A percentile compares a stretch with the other conserved stretches of the same genome.
phyloP scores from a whole-genome alignment of 768 basidiomycete species.

The Leccinum broughii region DNA sequence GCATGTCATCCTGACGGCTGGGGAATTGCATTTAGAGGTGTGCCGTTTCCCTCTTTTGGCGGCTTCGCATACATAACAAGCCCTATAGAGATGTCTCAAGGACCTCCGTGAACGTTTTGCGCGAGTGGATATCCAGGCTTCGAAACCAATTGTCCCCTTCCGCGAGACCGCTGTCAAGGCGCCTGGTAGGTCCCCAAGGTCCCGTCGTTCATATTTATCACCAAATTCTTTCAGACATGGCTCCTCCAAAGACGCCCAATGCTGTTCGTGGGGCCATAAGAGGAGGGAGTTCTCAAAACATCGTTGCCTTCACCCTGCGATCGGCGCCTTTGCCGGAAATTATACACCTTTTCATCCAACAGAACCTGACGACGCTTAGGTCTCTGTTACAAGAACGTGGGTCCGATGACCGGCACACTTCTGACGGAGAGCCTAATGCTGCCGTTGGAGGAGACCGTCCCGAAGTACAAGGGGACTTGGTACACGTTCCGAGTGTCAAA shows the following conservation, averaged over 20 bases:
- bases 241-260: conserved; percentile 70
- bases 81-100: conserved; percentile 82
- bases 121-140: conserved; percentile 87
- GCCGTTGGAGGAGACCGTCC: conserved; percentile 39
- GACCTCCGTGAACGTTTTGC: conserved; percentile 97
- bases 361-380: conserved; percentile 66
- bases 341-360: conserved; percentile 74
- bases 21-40: conserved; percentile 95
- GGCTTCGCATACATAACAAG: neutral
- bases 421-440: conserved; percentile 10
- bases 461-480: conserved; percentile 56
- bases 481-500: conserved; percentile 61
- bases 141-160: conserved; percentile 96
- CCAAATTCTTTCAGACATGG: conserved; percentile 66
- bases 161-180: conserved; percentile 90
- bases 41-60: conserved; percentile 13
- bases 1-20: conserved; percentile 94
- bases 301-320: conserved; percentile 83
- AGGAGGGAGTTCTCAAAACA: conserved; percentile 63
- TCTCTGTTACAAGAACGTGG: conserved; percentile 54
- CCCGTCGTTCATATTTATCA: neutral
- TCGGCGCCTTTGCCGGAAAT: conserved; percentile 73
- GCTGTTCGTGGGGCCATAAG: conserved; percentile 77
- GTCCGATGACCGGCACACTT: conserved; percentile 35
- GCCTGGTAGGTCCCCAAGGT: conserved; percentile 47